Conservation (phyloP, 352 stramenopile species). For the Phytopythium boreale region DNA sequence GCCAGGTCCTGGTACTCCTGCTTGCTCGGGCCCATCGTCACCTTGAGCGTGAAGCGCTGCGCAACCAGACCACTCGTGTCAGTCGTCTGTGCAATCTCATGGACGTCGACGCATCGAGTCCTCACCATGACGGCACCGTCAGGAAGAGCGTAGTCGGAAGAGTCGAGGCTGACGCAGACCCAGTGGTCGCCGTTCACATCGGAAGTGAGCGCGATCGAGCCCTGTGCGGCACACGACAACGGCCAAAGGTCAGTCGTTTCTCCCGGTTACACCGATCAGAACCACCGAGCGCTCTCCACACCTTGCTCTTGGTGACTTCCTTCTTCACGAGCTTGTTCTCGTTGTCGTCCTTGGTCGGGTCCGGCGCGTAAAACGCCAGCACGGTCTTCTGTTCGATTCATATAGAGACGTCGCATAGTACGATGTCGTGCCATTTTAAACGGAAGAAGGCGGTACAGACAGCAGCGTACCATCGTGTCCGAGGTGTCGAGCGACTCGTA, state of each 20-base stretch:
- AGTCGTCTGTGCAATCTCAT: neutral
- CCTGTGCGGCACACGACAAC: constrained; percentile 21
- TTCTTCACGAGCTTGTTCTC: constrained; percentile 58
- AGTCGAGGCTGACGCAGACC: constrained; percentile 71
- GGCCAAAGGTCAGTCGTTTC: neutral
- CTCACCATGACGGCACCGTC: constrained; percentile 61
- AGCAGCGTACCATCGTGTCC: constrained; percentile 48
- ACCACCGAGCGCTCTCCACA: constrained; percentile 2
- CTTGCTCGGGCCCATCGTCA: constrained; percentile 67
- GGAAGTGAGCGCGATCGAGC: constrained; percentile 64
- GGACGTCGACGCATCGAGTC: neutral
- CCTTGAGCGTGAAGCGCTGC: constrained; percentile 65
- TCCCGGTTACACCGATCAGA: neutral
- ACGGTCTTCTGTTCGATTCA: constrained; percentile 44
- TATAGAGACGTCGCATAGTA: too few relatives aligned
- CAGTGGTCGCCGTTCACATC: constrained; percentile 63
- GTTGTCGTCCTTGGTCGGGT: constrained; percentile 25
- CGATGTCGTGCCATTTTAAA: too few relatives aligned
- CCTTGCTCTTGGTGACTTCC: constrained; percentile 54
- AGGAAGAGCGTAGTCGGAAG: constrained; percentile 57
- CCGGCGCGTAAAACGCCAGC: constrained; percentile 57
- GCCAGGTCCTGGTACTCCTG: constrained; percentile 81
- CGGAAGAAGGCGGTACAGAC: too few relatives aligned
- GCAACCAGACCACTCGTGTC: neutral
- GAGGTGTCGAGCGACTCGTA: constrained; percentile 87